Base-by-base conservation (phyloP, 2,329 filamentous ascomycete genomes). In the Stagonosporopsis vannaccii region DNA sequence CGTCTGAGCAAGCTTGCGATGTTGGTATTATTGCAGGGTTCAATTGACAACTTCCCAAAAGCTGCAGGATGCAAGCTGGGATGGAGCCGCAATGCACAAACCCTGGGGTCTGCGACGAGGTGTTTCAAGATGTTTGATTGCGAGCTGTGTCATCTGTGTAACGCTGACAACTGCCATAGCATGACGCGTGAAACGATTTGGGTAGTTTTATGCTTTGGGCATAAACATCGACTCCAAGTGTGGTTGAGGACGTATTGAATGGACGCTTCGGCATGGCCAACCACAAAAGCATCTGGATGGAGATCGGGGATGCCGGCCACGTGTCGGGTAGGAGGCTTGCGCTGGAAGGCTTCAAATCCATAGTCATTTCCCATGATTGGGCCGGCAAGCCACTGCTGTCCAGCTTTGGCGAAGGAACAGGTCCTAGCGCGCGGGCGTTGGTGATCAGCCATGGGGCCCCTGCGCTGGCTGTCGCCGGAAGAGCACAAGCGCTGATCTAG, bases 371-470 rank as follows among this genome's bases (percentile, higher is more conserved):
- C 43, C 46, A 36, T 48, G 37, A 43, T 51, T 56, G 53, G 53
- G 17, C 44, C 30, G 25, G 41, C 46, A 45, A 57, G 42, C 54
- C 54, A 52, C 54, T 44, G 46, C 19, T 37, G 47, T 56, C 51
- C 45, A 56, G 50, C 28, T 52, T 45, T 50, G 45, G 49, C 20
- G 30, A 41, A 45, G 19, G 32, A 52, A 47, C 44, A 57, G 58
- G 62, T 43, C 54, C 57, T 54, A 58, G 56, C 51, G 60, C 54
- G 56, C 56, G 53, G 58, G 55, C 54, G 53, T 44, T 44, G 37
- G 54, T 53, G 59, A 65, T 64, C 57, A 56, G 56, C 58, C 58
- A 59, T 60, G 57, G 54, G 54, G 48, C 30, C 65, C 63, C 51
- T 64, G 62, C 62, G 44, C n/a, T 39, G 56, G 56, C 56, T 58